Conservation (phyloP, 768 basidiomycete genomes). For the Lactifluus subvellereus region DNA sequence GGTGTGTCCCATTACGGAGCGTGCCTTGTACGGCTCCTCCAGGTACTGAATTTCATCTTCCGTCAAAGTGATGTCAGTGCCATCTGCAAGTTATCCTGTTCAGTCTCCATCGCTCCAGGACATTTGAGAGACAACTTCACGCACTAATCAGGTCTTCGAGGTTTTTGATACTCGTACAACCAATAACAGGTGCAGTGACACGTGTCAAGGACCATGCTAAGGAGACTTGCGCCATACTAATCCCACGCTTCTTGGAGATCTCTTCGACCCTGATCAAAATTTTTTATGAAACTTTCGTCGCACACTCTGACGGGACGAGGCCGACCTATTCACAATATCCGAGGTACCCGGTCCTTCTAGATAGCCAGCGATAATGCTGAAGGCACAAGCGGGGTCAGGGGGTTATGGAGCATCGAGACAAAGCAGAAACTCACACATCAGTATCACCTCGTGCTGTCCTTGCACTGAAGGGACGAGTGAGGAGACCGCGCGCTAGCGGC, state of each 20-base stretch:
- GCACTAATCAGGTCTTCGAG: slow-evolving; percentile 21
- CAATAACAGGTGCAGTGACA: slow-evolving; percentile 15
- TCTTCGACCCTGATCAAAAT: slow-evolving; percentile 34
- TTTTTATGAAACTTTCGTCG: not conserved
- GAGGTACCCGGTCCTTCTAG: slow-evolving; percentile 7
- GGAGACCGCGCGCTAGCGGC: slow-evolving; percentile 20
- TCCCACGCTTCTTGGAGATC: slow-evolving; percentile 34
- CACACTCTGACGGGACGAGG: not conserved
- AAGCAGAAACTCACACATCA: slow-evolving; percentile 1
- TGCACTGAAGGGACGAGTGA: slow-evolving; percentile 17
- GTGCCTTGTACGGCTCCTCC: slow-evolving; percentile 22
- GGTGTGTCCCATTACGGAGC: slow-evolving; percentile 10
- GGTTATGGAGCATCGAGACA: too few relatives aligned
- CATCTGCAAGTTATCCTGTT: not conserved
- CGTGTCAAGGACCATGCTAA: slow-evolving; percentile 31
- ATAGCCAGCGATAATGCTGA: not conserved
- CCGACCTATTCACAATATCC: slow-evolving; percentile 22
- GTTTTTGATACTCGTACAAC: slow-evolving; percentile 19
- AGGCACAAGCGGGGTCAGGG: not conserved
- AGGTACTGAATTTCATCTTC: slow-evolving; percentile 18
- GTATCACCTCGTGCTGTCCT: not conserved
- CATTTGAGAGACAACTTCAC: not conserved
- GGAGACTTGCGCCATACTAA: slow-evolving; percentile 41
- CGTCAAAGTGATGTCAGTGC: slow-evolving; percentile 9
- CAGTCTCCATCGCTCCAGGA: not conserved